Percentiles rank a stretch among this genome's conserved stretches.
Evolutionary conservation across 805 yeast species (phyloP).

Genomic region (Blastobotrys mokoenaii): DNA sequence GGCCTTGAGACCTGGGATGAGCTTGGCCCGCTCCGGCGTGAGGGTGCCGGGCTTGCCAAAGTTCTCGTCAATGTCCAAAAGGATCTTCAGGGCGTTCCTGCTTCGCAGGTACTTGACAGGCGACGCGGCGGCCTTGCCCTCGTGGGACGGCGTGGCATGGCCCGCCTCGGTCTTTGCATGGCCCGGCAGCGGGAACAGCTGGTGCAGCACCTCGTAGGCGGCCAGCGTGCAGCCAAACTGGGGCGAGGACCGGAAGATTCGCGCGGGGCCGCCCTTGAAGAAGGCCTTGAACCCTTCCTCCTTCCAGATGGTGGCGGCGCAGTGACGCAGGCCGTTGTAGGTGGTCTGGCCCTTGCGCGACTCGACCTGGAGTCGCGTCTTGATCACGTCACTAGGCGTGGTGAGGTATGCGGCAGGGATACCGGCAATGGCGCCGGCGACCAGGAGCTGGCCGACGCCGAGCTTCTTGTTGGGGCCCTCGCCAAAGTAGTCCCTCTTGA

Average conservation of each 20-base stretch:
- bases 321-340: conserved; percentile 71
- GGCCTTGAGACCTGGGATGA: conserved; percentile 15
- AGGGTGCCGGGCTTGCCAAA: conserved; percentile 32
- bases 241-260: conserved; percentile 91
- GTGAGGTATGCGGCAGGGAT: conserved; percentile 96
- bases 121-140: conserved; percentile 17
- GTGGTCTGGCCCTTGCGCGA: conserved; percentile 66
- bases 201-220: conserved; percentile 88
- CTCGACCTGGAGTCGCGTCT: conserved; percentile 87
- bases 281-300: conserved; percentile 84
- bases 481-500: conserved; percentile 71
- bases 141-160: conserved; percentile 32
- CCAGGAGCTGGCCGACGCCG: conserved; percentile 73
- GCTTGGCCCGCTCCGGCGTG: conserved; percentile 18
- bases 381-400: conserved; percentile 94
- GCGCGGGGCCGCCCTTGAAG: conserved; percentile 94
- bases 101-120: conserved; percentile 32
- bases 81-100: conserved; percentile 34
- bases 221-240: conserved; percentile 97
- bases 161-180: conserved; percentile 35
- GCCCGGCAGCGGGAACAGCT: conserved; percentile 57
- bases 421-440: conserved; percentile 92
- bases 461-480: conserved; percentile 72
- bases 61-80: conserved; percentile 37
- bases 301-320: conserved; percentile 58